Base-by-base conservation (phyloP, 208 protist genomes). In the Wallacemonas sp. region DNA sequence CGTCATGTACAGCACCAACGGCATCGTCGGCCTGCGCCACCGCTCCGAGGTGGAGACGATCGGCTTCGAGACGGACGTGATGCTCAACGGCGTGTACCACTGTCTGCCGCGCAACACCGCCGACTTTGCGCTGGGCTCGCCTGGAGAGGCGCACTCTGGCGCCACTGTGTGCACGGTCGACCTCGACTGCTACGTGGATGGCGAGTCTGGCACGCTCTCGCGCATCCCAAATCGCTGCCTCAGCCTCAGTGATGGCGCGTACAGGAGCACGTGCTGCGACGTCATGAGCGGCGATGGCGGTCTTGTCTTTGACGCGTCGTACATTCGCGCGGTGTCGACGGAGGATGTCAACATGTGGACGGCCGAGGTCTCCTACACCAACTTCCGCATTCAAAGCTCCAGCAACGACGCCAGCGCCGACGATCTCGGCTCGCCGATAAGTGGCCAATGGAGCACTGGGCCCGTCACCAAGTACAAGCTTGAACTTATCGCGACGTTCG, bases 1-100 rank as follows among this genome's bases (percentile, higher is more conserved):
- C 33, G 72, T 96, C 57, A 90, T 96, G 82, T 94, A 88, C 76
- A 82, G 84, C 70, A 92, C 88, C 0, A 96, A 96, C 68, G 91
- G 91, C 21, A 80, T 80, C 70, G 41, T 96, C 17, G 91, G 88
- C 23, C 74, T 94, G 47, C 83, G 85, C 0, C 88, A 94, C 61
- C 74, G 77, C 21, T 88, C 80, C 58, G 85, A 96, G 65, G 64
- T 76, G 16, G 88, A 96, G 57, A 90, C 84, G n/a, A 74, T 87
- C 19, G 71, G 75, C 23, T 85, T 88, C 68, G 55, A 79, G 60
- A 93, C 82, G 34, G 76, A 75, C 62, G 85, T 93, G 44, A 78
- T 92, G 24, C 57, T 94, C 72, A 93, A 92, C 60, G 86, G 87
- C 1, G 78, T 92, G 2, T 90, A 96, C 65, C 90, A 96, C 72